Conservation (phyloP, 2,329 filamentous ascomycete genomes). For the Pezicula radicicola region DNA sequence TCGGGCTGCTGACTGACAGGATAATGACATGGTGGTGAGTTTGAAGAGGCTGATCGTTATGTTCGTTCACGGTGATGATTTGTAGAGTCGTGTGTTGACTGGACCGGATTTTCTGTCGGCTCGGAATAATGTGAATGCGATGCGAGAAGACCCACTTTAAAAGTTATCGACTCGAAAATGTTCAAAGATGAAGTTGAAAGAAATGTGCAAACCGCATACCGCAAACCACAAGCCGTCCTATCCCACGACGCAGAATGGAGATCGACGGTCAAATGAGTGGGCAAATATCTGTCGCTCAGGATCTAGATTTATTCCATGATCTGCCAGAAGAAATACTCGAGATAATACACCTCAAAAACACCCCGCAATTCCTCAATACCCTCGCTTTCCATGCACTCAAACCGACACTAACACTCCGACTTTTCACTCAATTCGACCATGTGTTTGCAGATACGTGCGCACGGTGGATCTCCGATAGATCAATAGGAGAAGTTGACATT, state of each 20-base stretch:
- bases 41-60: conserved; percentile 11
- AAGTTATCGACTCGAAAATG: not conserved
- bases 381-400: conserved; percentile 68
- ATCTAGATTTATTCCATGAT: conserved; percentile 51
- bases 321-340: conserved; percentile 69
- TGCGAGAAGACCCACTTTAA: no score
- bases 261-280: conserved; percentile 51
- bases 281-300: conserved; percentile 53
- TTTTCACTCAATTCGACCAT: conserved; percentile 73
- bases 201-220: not conserved
- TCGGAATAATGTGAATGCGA: no score
- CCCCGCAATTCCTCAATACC: conserved; percentile 67
- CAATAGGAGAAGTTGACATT: conserved; percentile 32
- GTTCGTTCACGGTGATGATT: not conserved
- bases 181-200: not conserved
- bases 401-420: conserved; percentile 64
- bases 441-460: conserved; percentile 81
- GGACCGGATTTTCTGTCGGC: not conserved
- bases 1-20: conserved; percentile 61
- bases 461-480: conserved; percentile 59
- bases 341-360: conserved; percentile 60
- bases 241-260: conserved; percentile 41
- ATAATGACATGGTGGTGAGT: conserved; percentile 53
- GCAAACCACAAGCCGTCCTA: not conserved
- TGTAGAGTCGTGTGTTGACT: not conserved